These are phyloP conservation scores for Raddia guianensis DNA, from an alignment of 176 grass and related monocot genomes.

Conservation along the genomic window DNA sequence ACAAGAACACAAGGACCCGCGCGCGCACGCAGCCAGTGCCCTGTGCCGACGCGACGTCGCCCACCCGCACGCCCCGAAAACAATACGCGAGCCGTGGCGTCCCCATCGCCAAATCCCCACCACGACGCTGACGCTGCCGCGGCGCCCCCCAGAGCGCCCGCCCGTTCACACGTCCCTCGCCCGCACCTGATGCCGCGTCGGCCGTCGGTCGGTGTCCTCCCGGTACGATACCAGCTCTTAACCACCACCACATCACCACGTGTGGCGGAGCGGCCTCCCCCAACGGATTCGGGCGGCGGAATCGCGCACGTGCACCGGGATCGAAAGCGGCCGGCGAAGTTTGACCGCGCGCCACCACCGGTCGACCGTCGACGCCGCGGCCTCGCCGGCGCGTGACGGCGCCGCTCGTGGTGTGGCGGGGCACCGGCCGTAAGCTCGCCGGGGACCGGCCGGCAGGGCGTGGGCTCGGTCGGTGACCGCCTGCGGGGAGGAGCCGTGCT, in stretches of 20 bases:
- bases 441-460: slow-evolving; percentile 5
- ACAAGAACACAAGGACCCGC: too few relatives aligned
- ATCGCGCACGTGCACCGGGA: slow-evolving; percentile 38
- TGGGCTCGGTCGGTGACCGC: not conserved
- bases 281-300: not conserved
- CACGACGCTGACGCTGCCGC: not conserved
- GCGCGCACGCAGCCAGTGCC: too few relatives aligned
- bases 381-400: too few relatives aligned
- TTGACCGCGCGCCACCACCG: slow-evolving; percentile 33
- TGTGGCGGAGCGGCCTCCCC: not conserved
- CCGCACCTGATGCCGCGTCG: not conserved
- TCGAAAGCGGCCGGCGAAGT: slow-evolving; percentile 19
- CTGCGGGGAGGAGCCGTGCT: slow-evolving; percentile 20
- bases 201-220: not conserved
- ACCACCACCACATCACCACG: not conserved
- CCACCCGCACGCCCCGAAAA: not conserved
- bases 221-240: not conserved
- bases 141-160: slow-evolving; percentile 45
- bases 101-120: not conserved
- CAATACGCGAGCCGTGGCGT: not conserved
- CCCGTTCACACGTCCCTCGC: slow-evolving; percentile 39
- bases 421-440: slow-evolving; percentile 6
- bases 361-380: not conserved
- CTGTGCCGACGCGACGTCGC: slow-evolving; percentile 26
- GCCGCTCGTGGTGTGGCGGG: slow-evolving; percentile 31